Conservation (phyloP, 495 filamentous ascomycete genomes). For the Oidiodendron maius region DNA sequence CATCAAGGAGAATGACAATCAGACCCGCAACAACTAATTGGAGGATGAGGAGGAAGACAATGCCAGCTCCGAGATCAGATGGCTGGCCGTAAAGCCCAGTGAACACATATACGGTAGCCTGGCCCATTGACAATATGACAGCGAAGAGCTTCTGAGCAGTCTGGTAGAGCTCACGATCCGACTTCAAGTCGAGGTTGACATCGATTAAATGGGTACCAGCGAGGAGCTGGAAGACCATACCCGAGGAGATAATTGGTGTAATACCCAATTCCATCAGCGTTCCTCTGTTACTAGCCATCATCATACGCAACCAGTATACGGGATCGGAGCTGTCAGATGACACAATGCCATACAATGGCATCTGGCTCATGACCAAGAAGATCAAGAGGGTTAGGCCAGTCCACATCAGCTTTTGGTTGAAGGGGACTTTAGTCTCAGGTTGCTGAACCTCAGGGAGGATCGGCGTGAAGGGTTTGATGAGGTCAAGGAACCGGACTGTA, state of each 20-base stretch:
- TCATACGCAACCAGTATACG: slow-evolving; percentile 99
- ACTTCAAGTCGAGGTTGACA: slow-evolving; percentile 98
- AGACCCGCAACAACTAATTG: slow-evolving; percentile 95
- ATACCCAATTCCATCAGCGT: slow-evolving; percentile 99
- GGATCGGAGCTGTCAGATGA: slow-evolving; percentile 96
- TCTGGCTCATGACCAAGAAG: slow-evolving; percentile 99
- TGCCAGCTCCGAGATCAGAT: slow-evolving; percentile 91
- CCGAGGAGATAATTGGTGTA: slow-evolving; percentile 97
- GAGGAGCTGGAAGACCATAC: slow-evolving; percentile 99
- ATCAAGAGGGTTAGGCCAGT: slow-evolving; percentile 94
- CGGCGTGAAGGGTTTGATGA: slow-evolving; percentile 98
- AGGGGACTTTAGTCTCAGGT: slow-evolving; percentile 92
- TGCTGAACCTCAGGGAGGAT: slow-evolving; percentile 98
- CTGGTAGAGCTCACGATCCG: slow-evolving; percentile 98
- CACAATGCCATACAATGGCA: slow-evolving; percentile 95
- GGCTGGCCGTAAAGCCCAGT: slow-evolving; percentile 97
- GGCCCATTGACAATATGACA: slow-evolving; percentile 94
- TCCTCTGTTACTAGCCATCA: slow-evolving; percentile 98
- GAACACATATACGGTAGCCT: slow-evolving; percentile 93
- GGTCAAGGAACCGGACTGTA: slow-evolving; percentile 96
- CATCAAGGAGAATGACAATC: slow-evolving; percentile 98
- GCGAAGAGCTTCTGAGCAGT: slow-evolving; percentile 99
- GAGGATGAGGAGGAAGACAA: slow-evolving; percentile 94
- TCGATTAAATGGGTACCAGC: slow-evolving; percentile 99
- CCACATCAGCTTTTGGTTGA: slow-evolving; percentile 99